Conservation (phyloP, 2,329 filamentous ascomycete genomes). For the Talaromyces amestolkiae region DNA sequence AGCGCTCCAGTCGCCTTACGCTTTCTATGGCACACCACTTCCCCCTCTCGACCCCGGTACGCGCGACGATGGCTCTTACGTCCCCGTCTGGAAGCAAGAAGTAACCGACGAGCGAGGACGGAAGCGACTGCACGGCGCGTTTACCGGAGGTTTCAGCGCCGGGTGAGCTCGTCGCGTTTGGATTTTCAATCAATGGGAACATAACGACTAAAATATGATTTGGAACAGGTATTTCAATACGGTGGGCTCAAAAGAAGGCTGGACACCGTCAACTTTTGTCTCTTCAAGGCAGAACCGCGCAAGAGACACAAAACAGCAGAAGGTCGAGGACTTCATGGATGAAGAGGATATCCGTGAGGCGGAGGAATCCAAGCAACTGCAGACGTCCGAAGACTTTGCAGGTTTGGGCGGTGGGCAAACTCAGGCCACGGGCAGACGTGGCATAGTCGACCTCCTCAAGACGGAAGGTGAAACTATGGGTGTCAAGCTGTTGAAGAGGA, state of each 20-base stretch:
- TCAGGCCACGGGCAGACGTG: conserved; percentile 51
- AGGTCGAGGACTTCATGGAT: conserved; percentile 94
- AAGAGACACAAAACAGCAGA: conserved; percentile 65
- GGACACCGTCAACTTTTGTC: conserved; percentile 87
- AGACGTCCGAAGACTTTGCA: conserved; percentile 71
- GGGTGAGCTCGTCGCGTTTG: conserved; percentile 61
- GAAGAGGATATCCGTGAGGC: conserved; percentile 90
- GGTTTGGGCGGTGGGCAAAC: conserved; percentile 68
- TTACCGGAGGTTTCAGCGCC: conserved; percentile 94
- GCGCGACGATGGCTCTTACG: conserved; percentile 86
- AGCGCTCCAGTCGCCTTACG: conserved; percentile 68
- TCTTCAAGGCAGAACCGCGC: conserved; percentile 79
- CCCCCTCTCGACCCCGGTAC: conserved; percentile 71
- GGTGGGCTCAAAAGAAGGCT: conserved; percentile 97
- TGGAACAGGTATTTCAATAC: conserved; percentile 84
- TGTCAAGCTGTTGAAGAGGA: conserved; percentile 75
- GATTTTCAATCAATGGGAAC: conserved; percentile 26
- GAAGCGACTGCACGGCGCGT: conserved; percentile 90
- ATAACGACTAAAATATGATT: conserved; percentile 35
- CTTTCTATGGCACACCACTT: conserved; percentile 78
- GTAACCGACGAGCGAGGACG: conserved; percentile 88
- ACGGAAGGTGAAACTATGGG: conserved; percentile 80
- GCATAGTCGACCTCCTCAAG: conserved; percentile 70
- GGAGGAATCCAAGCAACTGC: conserved; percentile 70
- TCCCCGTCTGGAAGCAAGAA: conserved; percentile 98